These are phyloP conservation scores for Penicillium bovifimosum DNA, from an alignment of 495 filamentous ascomycete species.

Conservation along the genomic window DNA sequence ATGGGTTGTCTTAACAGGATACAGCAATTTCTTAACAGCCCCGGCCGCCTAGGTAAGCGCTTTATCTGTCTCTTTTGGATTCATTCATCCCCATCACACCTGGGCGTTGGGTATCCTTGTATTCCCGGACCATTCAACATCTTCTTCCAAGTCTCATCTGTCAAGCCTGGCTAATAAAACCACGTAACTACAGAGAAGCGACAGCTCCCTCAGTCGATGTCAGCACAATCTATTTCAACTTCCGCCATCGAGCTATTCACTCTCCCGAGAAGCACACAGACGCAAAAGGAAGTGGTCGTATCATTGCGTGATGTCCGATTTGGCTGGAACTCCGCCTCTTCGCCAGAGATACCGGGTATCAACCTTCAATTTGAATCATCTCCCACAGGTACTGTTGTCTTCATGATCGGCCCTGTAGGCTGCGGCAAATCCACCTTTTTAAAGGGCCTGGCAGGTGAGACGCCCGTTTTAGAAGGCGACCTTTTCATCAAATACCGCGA, in stretches of 20 bases:
- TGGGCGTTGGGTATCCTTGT: no score
- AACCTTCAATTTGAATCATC: constrained; percentile 1
- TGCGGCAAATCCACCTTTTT: constrained; percentile 40
- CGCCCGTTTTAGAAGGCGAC: constrained; percentile 8
- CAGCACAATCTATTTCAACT: no score
- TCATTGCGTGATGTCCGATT: constrained; percentile 15
- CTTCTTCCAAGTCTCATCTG: no score
- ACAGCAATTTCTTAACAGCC: constrained; percentile 16
- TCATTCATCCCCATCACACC: no score
- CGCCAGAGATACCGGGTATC: constrained; percentile 1
- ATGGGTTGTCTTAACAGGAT: constrained; percentile 18
- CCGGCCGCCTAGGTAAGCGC: constrained; percentile 7
- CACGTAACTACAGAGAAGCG: constrained; percentile 9
- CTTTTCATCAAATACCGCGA: constrained; percentile 16
- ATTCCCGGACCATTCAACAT: no score
- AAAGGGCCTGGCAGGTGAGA: constrained; percentile 23
- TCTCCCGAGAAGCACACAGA: no score
- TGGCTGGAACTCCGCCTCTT: constrained; percentile 12
- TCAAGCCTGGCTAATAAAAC: neutral
- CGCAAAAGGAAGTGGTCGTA: neutral
- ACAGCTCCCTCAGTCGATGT: neutral
- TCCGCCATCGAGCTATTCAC: no score
- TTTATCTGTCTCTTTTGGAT: no score
- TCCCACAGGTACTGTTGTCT: constrained; percentile 12
- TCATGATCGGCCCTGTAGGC: constrained; percentile 36